Conservation (phyloP, 176 grass and related monocot genomes). For the Zizania latifolia region DNA sequence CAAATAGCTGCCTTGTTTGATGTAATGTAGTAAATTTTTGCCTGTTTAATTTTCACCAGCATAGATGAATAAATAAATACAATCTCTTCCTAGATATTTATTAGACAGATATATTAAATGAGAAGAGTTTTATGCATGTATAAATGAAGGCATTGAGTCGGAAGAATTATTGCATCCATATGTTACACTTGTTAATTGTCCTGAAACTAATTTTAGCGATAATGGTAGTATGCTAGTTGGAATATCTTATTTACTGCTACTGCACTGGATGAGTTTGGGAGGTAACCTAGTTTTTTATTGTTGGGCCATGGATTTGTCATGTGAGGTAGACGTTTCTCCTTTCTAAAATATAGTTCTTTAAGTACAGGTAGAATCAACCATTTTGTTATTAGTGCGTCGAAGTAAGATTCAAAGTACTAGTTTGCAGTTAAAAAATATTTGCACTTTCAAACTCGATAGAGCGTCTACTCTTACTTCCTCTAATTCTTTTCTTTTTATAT, state of each 20-base stretch:
- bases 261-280: neutral
- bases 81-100: neutral
- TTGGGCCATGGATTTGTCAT: neutral
- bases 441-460: neutral
- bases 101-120: neutral
- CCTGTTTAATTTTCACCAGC: neutral
- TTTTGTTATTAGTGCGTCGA: slow-evolving; percentile 16
- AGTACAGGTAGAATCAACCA: slow-evolving; percentile 5
- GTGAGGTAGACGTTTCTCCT: slow-evolving; percentile 32
- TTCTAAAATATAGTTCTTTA: neutral
- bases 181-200: neutral
- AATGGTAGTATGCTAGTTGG: neutral
- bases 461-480: neutral
- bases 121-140: too few relatives aligned
- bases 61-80: neutral
- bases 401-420: neutral
- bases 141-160: neutral
- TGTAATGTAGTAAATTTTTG: neutral
- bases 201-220: neutral
- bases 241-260: neutral
- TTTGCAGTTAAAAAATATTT: neutral
- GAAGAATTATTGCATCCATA: neutral
- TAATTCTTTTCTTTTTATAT: too few relatives aligned
- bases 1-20: neutral
- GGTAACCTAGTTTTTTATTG: neutral